Base-by-base conservation (phyloP, 768 basidiomycete species). In the Suillus alpinus region DNA sequence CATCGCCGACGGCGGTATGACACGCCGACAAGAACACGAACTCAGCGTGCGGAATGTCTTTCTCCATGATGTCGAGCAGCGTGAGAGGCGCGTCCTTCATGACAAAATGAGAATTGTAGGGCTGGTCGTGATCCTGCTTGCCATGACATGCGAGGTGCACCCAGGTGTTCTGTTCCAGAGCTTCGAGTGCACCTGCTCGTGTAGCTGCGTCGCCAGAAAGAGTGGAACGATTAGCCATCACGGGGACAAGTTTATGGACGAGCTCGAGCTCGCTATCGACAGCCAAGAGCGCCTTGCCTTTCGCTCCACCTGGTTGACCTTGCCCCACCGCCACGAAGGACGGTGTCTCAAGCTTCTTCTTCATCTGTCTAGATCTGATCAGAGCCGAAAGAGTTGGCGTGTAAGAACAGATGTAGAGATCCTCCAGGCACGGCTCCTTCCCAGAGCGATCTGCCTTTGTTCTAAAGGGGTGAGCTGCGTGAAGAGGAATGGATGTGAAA, bases 391-490 rank as follows among this genome's bases (percentile, higher is more conserved):
- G 20, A 0, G 53, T 51, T 20, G 63, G 59, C 1, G 60, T 64
- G 20, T 64, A 64, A 29, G 63, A 64, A 2, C 47, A 58, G 1
- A 64, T 51, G 32, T 37, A 60, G 26, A 61, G 12, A 4, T 69
- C 61, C 9, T 39, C 31, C 3, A 36, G 55, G 16, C 56, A 5
- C 10, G 18, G 44, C 20, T 26, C 26, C 26, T 26, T 26, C 26
- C 26, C 26, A 26, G 26, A 26, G 26, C 26, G 3, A 26, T 26
- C 26, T 26, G 26, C 26, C 26, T 26, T 26, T 26, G 26, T 26
- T 26, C 26, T 1, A 41, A 77, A 78, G 3, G 67, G 67, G 7
- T 75, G 69, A 26, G 79, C 57, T 46, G 63, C 60, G 49, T 65
- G 63, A 2, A 65, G 31, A 10, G 63, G 63, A 29, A 64, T n/a